A percentile compares a stretch with the other conserved stretches of the same genome.
Conservation (phyloP, 257 asterid genomes). For the Plectranthus barbatus region DNA sequence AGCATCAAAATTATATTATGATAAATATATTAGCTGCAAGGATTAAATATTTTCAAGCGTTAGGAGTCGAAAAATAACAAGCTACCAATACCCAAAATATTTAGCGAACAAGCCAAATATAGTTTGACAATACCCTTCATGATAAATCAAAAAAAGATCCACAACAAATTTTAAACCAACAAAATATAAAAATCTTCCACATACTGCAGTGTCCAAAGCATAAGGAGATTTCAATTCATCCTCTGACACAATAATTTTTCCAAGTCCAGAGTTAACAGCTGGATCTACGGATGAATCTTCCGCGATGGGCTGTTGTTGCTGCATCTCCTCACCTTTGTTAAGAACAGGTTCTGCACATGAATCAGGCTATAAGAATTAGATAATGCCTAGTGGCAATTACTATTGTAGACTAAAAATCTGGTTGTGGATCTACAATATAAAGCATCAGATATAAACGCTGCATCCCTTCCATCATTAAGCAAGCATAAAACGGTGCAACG, state of each 20-base stretch:
- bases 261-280: conserved; percentile 48
- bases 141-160: neutral
- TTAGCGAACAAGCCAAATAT: neutral
- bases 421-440: neutral
- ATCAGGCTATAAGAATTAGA: neutral
- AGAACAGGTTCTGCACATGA: conserved; percentile 43
- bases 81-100: neutral
- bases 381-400: neutral
- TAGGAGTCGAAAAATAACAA: neutral
- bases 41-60: too few species aligned
- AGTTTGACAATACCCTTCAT: neutral
- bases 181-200: conserved; percentile 21
- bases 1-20: neutral
- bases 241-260: conserved; percentile 53
- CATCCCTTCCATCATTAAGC: too few species aligned
- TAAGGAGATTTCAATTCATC: conserved; percentile 76
- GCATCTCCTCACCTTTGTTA: conserved; percentile 68
- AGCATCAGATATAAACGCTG: neutral
- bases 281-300: conserved; percentile 60
- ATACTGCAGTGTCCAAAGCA: conserved; percentile 58
- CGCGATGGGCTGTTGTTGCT: conserved; percentile 45
- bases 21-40: too few species aligned
- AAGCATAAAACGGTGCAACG: too few species aligned
- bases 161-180: neutral
- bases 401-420: neutral